These are phyloP conservation scores for Trifolium dubium DNA, from an alignment of 306 rosid genomes.

Conservation along the genomic window DNA sequence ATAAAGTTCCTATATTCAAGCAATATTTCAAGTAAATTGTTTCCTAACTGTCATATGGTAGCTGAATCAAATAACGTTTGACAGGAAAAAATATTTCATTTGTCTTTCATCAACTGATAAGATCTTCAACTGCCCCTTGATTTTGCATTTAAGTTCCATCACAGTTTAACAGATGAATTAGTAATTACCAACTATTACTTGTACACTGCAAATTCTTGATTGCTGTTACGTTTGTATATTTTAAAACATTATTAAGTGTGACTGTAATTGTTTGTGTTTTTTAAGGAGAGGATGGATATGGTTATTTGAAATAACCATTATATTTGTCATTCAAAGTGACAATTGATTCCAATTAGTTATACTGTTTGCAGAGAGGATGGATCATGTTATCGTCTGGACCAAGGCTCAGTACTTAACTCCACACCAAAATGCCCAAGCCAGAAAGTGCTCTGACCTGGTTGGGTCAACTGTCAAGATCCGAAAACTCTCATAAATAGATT, in stretches of 20 bases:
- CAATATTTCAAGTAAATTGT: background rate
- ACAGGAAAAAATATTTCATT: background rate
- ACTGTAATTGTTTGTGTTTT: background rate
- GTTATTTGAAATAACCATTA: background rate
- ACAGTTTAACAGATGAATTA: too few relatives aligned
- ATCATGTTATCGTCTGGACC: background rate
- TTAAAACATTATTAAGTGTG: background rate
- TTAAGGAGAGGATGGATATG: background rate
- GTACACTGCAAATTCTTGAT: background rate
- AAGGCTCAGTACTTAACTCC: background rate
- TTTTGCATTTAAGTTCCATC: too few relatives aligned
- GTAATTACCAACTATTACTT: background rate
- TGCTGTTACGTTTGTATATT: background rate
- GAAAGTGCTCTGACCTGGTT: background rate
- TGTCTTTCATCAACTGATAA: too few relatives aligned
- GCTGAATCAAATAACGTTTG: background rate
- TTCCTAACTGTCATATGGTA: background rate
- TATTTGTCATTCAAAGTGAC: background rate
- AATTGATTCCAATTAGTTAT: background rate
- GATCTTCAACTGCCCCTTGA: too few relatives aligned
- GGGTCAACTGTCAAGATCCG: background rate
- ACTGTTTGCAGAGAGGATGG: background rate
- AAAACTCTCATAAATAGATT: background rate
- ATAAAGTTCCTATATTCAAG: background rate
- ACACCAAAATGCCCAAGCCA: background rate